Conservation (phyloP, 768 basidiomycete genomes). For the Boletus eberwhitei region DNA sequence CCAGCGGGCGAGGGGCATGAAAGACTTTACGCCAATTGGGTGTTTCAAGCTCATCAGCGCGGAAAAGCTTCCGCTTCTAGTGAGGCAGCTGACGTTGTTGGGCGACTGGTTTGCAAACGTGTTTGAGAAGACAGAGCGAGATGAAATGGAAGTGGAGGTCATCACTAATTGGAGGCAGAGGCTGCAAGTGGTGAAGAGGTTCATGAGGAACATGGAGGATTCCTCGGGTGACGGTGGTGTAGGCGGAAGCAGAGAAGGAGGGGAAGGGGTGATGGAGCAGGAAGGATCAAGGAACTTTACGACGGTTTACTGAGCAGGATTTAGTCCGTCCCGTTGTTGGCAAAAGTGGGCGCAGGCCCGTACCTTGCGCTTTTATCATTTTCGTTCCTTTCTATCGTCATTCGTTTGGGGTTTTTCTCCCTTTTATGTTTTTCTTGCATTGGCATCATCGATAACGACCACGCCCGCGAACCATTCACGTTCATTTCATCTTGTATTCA, state of each 20-base stretch:
- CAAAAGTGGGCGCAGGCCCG: constrained; percentile 1
- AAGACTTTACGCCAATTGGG: constrained; percentile 90
- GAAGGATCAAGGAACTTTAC: constrained; percentile 59
- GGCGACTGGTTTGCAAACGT: constrained; percentile 90
- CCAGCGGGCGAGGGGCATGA: constrained; percentile 86
- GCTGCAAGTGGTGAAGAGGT: constrained; percentile 74
- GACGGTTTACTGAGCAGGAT: constrained; percentile 38
- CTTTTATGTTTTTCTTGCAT: constrained; percentile 6
- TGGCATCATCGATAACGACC: constrained; percentile 7
- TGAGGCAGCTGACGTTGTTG: constrained; percentile 83
- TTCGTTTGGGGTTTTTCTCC: constrained; percentile 10
- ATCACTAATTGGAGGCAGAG: constrained; percentile 88
- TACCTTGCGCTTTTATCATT: neutral
- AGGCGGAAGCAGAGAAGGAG: constrained; percentile 14
- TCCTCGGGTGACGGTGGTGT: constrained; percentile 22
- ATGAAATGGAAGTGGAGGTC: constrained; percentile 70
- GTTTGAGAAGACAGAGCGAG: constrained; percentile 68
- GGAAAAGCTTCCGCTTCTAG: constrained; percentile 78
- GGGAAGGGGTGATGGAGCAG: constrained; percentile 49
- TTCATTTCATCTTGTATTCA: constrained; percentile 12
- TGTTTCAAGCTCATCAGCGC: constrained; percentile 94
- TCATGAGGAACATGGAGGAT: constrained; percentile 35
- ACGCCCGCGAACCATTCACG: constrained; percentile 6
- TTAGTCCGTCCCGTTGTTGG: neutral
- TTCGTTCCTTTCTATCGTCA: constrained; percentile 1